Evolutionary conservation across 352 stramenopile genomes (phyloP).

Genomic region (Elongisporangium undulatum): DNA sequence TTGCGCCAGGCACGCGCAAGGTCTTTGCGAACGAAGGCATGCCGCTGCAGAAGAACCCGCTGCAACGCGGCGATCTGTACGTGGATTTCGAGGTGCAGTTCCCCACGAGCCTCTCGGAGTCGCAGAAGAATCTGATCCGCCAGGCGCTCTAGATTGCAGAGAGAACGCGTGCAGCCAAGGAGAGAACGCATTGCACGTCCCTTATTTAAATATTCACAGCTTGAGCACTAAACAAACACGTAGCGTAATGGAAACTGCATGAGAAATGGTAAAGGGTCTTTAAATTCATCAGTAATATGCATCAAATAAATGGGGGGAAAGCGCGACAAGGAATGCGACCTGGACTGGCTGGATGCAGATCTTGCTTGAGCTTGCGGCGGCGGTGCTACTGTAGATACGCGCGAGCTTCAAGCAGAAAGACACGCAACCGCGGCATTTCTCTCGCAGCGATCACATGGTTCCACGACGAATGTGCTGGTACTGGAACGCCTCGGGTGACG

Average conservation of each 20-base stretch:
- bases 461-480: slow-evolving; percentile 74
- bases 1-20: slow-evolving; percentile 89
- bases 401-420: background rate
- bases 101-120: slow-evolving; percentile 83
- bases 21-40: slow-evolving; percentile 95
- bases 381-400: background rate
- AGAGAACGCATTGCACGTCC: background rate
- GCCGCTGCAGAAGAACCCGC: slow-evolving; percentile 84
- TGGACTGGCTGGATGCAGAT: background rate
- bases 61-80: slow-evolving; percentile 90
- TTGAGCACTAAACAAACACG: background rate
- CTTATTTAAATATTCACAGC: slow-evolving; percentile 4
- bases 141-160: slow-evolving; percentile 65
- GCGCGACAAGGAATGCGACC: background rate
- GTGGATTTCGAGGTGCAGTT: slow-evolving; percentile 98
- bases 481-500: slow-evolving; percentile 42
- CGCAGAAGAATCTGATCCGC: slow-evolving; percentile 66
- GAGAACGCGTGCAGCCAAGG: background rate
- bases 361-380: background rate
- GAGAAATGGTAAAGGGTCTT: background rate
- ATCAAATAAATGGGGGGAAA: background rate
- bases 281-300: background rate
- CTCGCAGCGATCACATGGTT: slow-evolving; percentile 47
- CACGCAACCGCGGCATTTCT: background rate
- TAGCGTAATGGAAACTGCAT: background rate